Conservation (phyloP, 2,329 filamentous ascomycete species). For the Penicillium sp. region DNA sequence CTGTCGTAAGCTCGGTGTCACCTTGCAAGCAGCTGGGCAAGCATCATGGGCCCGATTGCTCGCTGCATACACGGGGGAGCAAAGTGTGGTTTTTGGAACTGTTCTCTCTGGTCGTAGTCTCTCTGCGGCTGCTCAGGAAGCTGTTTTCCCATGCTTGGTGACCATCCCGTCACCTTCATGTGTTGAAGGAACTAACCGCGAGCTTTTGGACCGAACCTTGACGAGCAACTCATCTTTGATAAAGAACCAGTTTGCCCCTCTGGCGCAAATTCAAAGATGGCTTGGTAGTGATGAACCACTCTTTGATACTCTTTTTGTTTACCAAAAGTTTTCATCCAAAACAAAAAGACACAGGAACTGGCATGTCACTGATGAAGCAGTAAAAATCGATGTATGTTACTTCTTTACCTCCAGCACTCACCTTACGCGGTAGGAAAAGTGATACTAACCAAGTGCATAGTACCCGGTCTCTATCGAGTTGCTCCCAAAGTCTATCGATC, state of each 20-base stretch:
- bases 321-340: slow-evolving; percentile 60
- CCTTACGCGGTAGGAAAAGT: slow-evolving; percentile 7
- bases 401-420: not conserved
- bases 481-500: slow-evolving; percentile 52
- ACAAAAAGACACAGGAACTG: slow-evolving; percentile 47
- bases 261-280: slow-evolving; percentile 71
- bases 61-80: slow-evolving; percentile 72
- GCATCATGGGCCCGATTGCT: slow-evolving; percentile 75
- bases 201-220: slow-evolving; percentile 64
- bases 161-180: slow-evolving; percentile 71
- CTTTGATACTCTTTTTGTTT: slow-evolving; percentile 84
- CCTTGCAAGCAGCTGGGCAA: slow-evolving; percentile 72
- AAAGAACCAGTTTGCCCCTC: slow-evolving; percentile 68
- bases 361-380: slow-evolving; percentile 62
- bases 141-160: slow-evolving; percentile 74
- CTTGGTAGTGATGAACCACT: slow-evolving; percentile 62
- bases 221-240: slow-evolving; percentile 62
- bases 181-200: slow-evolving; percentile 53
- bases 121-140: slow-evolving; percentile 56
- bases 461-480: slow-evolving; percentile 81
- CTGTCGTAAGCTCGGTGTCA: slow-evolving; percentile 61
- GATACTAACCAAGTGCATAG: slow-evolving; percentile 22
- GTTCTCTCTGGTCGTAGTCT: slow-evolving; percentile 72
- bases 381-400: slow-evolving; percentile 59
- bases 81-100: slow-evolving; percentile 71